phyloP scores from a whole-genome alignment of 106 monocot genomes.

The Apostasia shenzhenica region DNA sequence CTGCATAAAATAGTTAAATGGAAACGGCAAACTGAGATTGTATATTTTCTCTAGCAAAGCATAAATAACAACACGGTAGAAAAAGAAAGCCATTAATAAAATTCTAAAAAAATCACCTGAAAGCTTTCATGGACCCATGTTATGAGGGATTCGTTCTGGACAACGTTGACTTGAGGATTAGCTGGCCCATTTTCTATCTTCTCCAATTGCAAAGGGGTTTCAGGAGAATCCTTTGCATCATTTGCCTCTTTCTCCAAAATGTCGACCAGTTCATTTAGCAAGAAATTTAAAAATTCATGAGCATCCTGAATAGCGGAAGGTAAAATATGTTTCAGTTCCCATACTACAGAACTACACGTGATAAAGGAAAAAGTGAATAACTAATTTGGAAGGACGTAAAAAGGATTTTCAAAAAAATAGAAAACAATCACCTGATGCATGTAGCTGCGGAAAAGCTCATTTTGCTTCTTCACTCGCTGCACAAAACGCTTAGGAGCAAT shows the following conservation, averaged over 20 bases:
- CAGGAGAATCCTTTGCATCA: conserved; percentile 23
- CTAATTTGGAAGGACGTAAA: neutral
- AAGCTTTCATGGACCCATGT: conserved; percentile 43
- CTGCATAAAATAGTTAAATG: conserved; percentile 15
- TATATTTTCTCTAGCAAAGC: too few relatives aligned
- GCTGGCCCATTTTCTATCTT: conserved; percentile 26
- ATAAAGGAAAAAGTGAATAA: neutral
- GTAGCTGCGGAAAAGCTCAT: conserved; percentile 72
- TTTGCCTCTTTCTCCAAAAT: conserved; percentile 43
- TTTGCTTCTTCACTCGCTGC: conserved; percentile 77
- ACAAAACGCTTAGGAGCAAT: conserved; percentile 83
- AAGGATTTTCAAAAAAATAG: too few relatives aligned
- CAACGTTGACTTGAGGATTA: conserved; percentile 23
- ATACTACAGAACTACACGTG: neutral
- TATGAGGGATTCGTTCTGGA: conserved; percentile 25
- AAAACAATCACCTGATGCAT: conserved; percentile 67
- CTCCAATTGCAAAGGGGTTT: conserved; percentile 15
- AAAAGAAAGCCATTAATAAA: neutral
- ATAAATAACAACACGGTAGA: too few relatives aligned
- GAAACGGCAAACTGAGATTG: too few relatives aligned
- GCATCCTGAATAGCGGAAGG: conserved; percentile 25
- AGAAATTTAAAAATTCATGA: conserved; percentile 50
- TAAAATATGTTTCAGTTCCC: neutral
- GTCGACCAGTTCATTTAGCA: conserved; percentile 45
- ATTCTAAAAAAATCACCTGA: conserved; percentile 23